These are phyloP conservation scores for Irpex sp. DNA, from an alignment of 1,284 basidiomycete genomes.

Conservation along the genomic window DNA sequence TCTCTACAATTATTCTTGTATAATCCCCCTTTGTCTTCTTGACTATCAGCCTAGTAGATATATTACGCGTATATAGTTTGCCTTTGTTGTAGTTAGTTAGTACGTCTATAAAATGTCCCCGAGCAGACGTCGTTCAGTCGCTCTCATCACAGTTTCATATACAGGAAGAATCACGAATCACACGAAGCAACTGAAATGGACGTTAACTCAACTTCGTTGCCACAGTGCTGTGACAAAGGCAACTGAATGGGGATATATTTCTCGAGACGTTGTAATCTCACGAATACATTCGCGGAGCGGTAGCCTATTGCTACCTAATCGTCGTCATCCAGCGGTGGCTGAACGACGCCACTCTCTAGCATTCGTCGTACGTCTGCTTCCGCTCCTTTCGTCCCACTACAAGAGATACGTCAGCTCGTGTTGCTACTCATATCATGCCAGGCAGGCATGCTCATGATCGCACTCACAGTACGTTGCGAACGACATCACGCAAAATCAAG, in stretches of 20 bases:
- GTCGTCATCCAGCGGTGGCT: conserved; percentile 39
- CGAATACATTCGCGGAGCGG: background rate
- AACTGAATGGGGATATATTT: too few species aligned
- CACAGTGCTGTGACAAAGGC: too few species aligned
- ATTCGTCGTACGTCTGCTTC: conserved; percentile 41
- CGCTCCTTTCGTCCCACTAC: conserved; percentile 17
- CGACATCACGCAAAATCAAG: conserved; percentile 62
- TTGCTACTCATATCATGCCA: background rate
- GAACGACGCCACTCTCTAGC: conserved; percentile 48
- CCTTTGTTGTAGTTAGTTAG: background rate
- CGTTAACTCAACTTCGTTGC: too few species aligned
- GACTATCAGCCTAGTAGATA: background rate
- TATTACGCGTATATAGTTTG: background rate
- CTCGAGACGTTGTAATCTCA: background rate
- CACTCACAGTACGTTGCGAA: conserved; percentile 52
- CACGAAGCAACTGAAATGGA: too few species aligned
- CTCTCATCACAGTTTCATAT: too few species aligned
- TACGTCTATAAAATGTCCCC: background rate
- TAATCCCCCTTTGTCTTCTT: background rate
- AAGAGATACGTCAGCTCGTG: conserved; percentile 23
- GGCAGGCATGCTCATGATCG: background rate
- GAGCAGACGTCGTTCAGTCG: background rate
- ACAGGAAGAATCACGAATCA: too few species aligned
- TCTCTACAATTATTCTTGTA: background rate
- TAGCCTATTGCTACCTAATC: background rate